A percentile compares a stretch with the other conserved stretches of the same genome.
Conservation (phyloP, 2,329 filamentous ascomycete species). For the Claviceps digitariae region DNA sequence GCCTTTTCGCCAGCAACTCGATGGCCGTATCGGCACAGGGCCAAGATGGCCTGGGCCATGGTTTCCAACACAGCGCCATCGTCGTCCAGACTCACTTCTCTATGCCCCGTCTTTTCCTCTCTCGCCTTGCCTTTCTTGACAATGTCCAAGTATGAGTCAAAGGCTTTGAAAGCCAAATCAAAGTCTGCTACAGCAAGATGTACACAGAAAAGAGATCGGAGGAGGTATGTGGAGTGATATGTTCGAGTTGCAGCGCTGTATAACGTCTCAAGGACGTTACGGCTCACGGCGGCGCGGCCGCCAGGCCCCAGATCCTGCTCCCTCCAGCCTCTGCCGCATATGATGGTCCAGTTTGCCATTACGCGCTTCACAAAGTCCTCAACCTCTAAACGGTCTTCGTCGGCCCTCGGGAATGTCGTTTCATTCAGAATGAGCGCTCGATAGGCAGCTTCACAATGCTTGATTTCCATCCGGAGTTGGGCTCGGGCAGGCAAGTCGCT, state of each 20-base stretch:
- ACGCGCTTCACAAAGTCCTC: constrained; percentile 71
- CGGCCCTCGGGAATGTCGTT: constrained; percentile 72
- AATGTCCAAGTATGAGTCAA: constrained; percentile 85
- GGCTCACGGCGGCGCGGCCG: constrained; percentile 61
- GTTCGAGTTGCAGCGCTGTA: constrained; percentile 88
- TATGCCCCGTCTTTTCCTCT: constrained; percentile 62
- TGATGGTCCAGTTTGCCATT: constrained; percentile 70
- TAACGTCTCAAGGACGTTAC: constrained; percentile 70
- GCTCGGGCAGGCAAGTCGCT: constrained; percentile 41
- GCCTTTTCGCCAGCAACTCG: constrained; percentile 67
- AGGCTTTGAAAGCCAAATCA: constrained; percentile 77
- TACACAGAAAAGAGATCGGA: constrained; percentile 75
- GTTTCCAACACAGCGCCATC: constrained; percentile 67
- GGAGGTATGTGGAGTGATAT: constrained; percentile 83
- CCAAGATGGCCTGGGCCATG: constrained; percentile 63
- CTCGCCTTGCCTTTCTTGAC: constrained; percentile 74
- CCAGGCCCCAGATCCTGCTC: constrained; percentile 71
- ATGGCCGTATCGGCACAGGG: constrained; percentile 72
- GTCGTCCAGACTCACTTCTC: constrained; percentile 60
- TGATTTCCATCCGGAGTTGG: constrained; percentile 63
- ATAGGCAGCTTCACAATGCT: constrained; percentile 65
- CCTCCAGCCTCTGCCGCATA: constrained; percentile 69
- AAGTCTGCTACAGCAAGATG: constrained; percentile 85
- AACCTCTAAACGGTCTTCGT: constrained; percentile 63
- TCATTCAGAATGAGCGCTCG: constrained; percentile 67